A percentile compares a stretch with the other conserved stretches of the same genome.
Conservation (phyloP, 306 rosid genomes). For the Vicia sativa region DNA sequence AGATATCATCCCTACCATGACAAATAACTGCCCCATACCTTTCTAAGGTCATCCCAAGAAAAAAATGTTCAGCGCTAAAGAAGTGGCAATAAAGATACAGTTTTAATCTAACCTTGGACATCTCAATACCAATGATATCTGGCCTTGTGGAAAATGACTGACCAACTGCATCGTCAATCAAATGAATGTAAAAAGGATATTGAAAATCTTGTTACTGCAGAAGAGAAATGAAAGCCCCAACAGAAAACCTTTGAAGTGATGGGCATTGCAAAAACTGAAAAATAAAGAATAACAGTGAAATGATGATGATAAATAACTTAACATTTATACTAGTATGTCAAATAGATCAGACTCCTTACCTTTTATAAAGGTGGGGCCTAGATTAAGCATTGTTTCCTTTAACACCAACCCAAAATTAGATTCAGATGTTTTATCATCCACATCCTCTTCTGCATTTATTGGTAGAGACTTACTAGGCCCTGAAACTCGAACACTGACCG, state of each 20-base stretch:
- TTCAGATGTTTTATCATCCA: slow-evolving; percentile 56
- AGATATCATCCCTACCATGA: slow-evolving; percentile 5
- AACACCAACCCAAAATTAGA: slow-evolving; percentile 74
- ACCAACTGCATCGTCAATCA: slow-evolving; percentile 91
- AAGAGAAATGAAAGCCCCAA: slow-evolving; percentile 44
- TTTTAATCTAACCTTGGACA: slow-evolving; percentile 75
- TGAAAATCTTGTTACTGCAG: slow-evolving; percentile 51
- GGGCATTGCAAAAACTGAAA: slow-evolving; percentile 11
- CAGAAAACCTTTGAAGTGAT: slow-evolving; percentile 35
- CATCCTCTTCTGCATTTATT: slow-evolving; percentile 45
- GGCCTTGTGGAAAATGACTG: slow-evolving; percentile 98
- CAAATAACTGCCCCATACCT: slow-evolving; percentile 15
- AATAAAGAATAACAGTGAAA: slow-evolving; percentile 26
- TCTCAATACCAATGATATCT: slow-evolving; percentile 90
- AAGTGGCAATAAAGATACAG: neutral
- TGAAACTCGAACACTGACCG: slow-evolving; percentile 67
- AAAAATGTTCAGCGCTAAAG: slow-evolving; percentile 28
- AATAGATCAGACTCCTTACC: slow-evolving; percentile 55
- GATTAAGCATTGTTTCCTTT: slow-evolving; percentile 83
- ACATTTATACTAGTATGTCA: slow-evolving; percentile 24
- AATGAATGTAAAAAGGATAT: slow-evolving; percentile 60
- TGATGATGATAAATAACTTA: slow-evolving; percentile 8
- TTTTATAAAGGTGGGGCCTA: slow-evolving; percentile 96
- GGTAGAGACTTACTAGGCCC: slow-evolving; percentile 52
- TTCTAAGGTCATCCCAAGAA: slow-evolving; percentile 28